These are phyloP conservation scores for Ceriops zippeliana DNA, from an alignment of 345 rosid genomes.

Conservation along the genomic window DNA sequence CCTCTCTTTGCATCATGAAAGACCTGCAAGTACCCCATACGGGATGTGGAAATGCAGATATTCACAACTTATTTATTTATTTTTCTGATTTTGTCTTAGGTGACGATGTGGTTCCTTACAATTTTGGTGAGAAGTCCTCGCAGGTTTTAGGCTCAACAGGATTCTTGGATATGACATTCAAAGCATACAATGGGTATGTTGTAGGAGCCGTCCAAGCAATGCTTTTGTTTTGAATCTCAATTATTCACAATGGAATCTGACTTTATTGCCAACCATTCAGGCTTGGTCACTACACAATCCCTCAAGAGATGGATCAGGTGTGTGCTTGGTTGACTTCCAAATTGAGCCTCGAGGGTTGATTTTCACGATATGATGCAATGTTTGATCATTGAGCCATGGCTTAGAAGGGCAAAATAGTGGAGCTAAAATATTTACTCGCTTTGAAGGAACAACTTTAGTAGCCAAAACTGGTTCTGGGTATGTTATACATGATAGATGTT, in stretches of 20 bases:
- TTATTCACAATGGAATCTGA: neutral
- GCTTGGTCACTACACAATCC: constrained; percentile 90
- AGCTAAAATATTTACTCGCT: constrained; percentile 3
- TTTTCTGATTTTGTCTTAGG: constrained; percentile 34
- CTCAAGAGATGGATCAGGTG: constrained; percentile 83
- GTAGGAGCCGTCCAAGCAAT: neutral
- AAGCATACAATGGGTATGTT: constrained; percentile 64
- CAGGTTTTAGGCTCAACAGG: constrained; percentile 51
- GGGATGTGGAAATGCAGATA: neutral
- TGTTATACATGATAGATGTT: constrained; percentile 13
- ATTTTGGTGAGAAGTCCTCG: constrained; percentile 88
- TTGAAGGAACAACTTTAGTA: constrained; percentile 12
- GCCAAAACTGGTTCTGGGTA: constrained; percentile 21
- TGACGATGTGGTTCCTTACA: constrained; percentile 86
- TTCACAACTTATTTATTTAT: neutral
- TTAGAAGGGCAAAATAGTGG: neutral
- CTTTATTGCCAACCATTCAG: constrained; percentile 26
- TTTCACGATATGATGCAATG: constrained; percentile 17
- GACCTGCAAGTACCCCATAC: neutral
- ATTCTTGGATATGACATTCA: constrained; percentile 67
- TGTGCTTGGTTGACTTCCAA: constrained; percentile 72
- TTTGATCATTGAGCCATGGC: too few species aligned
- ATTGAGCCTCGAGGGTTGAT: constrained; percentile 53
- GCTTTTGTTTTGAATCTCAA: neutral
- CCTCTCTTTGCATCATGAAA: neutral